phyloP scores from a whole-genome alignment of 495 filamentous ascomycete species.

The Podospora appendiculata region DNA sequence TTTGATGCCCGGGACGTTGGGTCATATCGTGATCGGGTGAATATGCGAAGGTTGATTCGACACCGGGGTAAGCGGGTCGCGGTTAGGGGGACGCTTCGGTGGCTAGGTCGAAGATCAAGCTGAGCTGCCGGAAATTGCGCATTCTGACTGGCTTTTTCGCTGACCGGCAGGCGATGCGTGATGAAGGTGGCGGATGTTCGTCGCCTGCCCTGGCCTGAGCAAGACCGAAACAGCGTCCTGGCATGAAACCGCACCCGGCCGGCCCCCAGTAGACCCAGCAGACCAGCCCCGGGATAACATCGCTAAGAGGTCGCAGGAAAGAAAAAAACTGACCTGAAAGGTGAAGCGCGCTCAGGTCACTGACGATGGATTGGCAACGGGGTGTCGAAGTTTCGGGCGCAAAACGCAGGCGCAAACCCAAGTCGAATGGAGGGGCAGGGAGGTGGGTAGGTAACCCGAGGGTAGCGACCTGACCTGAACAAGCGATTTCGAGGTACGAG shows the following conservation, averaged over 20 bases:
- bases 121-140: constrained; percentile 10
- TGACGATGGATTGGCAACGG: neutral
- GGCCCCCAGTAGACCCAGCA: too few relatives aligned
- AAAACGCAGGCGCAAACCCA: neutral
- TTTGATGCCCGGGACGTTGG: constrained; percentile 10
- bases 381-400: constrained; percentile 1
- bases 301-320: too few relatives aligned
- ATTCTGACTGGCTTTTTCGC: constrained; percentile 3
- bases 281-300: too few relatives aligned
- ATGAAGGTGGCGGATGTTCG: constrained; percentile 8
- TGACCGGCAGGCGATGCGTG: constrained; percentile 2
- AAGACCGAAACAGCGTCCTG: too few relatives aligned
- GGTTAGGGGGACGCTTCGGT: constrained; percentile 7
- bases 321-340: neutral
- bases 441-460: neutral
- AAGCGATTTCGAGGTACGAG: too few relatives aligned
- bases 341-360: neutral
- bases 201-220: neutral
- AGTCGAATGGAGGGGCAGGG: constrained; percentile 1
- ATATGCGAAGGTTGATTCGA: constrained; percentile 10
- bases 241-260: neutral
- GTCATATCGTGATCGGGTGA: constrained; percentile 4
- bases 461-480: neutral
- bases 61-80: constrained; percentile 4
- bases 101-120: constrained; percentile 1